Conservation (phyloP, 208 protist genomes). For the Vickermania spadyakhi region DNA sequence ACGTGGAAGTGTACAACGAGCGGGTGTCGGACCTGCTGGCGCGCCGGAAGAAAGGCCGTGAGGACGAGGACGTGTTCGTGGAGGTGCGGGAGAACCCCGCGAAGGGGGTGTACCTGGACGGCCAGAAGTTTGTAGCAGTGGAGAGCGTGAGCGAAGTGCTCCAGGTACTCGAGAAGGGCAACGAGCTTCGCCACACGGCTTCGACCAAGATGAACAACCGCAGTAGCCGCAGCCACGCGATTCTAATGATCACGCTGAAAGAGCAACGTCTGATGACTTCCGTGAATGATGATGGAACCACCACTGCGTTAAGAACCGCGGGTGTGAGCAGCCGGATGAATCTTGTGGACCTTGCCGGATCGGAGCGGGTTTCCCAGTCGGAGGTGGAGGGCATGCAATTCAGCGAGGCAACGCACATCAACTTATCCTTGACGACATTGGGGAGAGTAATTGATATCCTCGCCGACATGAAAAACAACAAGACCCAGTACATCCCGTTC, state of each 20-base stretch:
- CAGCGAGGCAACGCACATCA: conserved; percentile 85
- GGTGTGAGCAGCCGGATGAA: conserved; percentile 66
- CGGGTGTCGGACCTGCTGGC: conserved; percentile 67
- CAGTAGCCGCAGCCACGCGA: conserved; percentile 94
- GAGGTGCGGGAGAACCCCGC: conserved; percentile 67
- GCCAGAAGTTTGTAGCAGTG: conserved; percentile 35
- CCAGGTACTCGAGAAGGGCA: conserved; percentile 37
- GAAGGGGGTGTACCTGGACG: conserved; percentile 69
- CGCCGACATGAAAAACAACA: conserved; percentile 48
- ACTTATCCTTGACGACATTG: conserved; percentile 86
- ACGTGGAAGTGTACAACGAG: conserved; percentile 89
- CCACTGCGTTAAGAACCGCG: no score
- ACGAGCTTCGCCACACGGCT: conserved; percentile 72
- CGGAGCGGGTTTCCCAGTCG: conserved; percentile 63
- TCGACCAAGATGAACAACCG: conserved; percentile 93
- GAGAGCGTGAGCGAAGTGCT: conserved; percentile 17
- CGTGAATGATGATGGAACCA: neutral
- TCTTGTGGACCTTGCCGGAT: conserved; percentile 92
- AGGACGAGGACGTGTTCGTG: conserved; percentile 13
- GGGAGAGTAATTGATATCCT: conserved; percentile 84
- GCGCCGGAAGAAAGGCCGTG: neutral
- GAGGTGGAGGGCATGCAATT: conserved; percentile 58
- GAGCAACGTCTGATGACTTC: conserved; percentile 12
- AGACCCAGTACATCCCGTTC: conserved; percentile 68
- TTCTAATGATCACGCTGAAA: conserved; percentile 53